Evolutionary conservation across 768 basidiomycete species (phyloP).

Genomic region (Guyanaporus albipodus): DNA sequence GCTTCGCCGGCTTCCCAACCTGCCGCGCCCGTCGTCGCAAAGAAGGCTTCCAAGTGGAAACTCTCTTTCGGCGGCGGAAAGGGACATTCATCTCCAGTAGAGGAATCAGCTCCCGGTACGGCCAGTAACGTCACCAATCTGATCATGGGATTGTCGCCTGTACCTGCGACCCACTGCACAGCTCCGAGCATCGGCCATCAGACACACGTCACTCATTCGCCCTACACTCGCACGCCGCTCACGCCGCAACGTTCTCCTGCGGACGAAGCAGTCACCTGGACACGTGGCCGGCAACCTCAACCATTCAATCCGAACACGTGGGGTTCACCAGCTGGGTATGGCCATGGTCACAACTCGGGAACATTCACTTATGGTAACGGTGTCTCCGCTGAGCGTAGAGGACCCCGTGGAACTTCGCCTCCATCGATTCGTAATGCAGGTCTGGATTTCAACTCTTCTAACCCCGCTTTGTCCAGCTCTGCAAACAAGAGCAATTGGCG

Average conservation of each 20-base stretch:
- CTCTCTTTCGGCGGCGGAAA: constrained; percentile 61
- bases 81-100: constrained; percentile 43
- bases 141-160: constrained; percentile 53
- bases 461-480: constrained; percentile 53
- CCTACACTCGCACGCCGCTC: constrained; percentile 28
- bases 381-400: constrained; percentile 30
- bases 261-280: constrained; percentile 45
- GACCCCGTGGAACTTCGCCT: constrained; percentile 53
- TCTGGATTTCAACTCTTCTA: constrained; percentile 49
- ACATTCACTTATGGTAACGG: constrained; percentile 11
- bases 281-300: constrained; percentile 43
- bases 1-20: constrained; percentile 22
- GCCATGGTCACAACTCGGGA: constrained; percentile 8
- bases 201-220: constrained; percentile 12
- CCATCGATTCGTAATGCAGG: constrained; percentile 53
- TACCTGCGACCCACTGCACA: constrained; percentile 6
- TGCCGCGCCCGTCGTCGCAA: constrained; percentile 41
- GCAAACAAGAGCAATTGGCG: constrained; percentile 58
- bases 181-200: constrained; percentile 8
- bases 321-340: constrained; percentile 16
- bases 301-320: constrained; percentile 17
- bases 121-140: constrained; percentile 75
- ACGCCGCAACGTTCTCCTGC: constrained; percentile 34
- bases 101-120: constrained; percentile 49
- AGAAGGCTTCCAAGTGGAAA: constrained; percentile 72